These are phyloP conservation scores for Ceratocystis albifundus DNA, from an alignment of 2,329 filamentous ascomycete genomes.

Conservation along the genomic window DNA sequence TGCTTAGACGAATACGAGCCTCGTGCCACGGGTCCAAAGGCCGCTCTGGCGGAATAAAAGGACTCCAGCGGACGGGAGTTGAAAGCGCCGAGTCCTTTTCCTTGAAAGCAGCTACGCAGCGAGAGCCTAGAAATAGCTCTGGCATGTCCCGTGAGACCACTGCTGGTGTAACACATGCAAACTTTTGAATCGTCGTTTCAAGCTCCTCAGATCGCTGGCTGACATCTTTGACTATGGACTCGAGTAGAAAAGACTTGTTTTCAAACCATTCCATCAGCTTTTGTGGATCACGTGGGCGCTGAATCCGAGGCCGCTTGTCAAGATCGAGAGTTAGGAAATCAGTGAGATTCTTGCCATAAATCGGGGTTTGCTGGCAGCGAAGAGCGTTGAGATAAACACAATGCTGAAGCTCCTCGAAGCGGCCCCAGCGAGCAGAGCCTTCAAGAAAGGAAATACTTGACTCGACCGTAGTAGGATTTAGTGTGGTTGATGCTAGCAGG, in stretches of 20 bases:
- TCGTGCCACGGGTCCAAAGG: conserved; percentile 80
- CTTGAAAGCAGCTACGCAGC: conserved; percentile 46
- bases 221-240: conserved; percentile 60
- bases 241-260: conserved; percentile 52
- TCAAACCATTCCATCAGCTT: conserved; percentile 65
- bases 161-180: conserved; percentile 82
- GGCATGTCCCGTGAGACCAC: conserved; percentile 72
- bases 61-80: conserved; percentile 43
- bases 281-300: conserved; percentile 48
- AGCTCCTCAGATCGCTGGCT: conserved; percentile 60
- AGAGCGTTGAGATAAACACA: conserved; percentile 71
- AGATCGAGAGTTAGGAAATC: conserved; percentile 57
- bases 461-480: conserved; percentile 56
- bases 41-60: conserved; percentile 45
- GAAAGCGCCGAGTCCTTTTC: conserved; percentile 48
- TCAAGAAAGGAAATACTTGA: conserved; percentile 64
- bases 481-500: conserved; percentile 41
- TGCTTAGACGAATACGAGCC: conserved; percentile 79
- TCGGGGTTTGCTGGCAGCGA: conserved; percentile 64
- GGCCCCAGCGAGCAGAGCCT: conserved; percentile 54
- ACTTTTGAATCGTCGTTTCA: conserved; percentile 69
- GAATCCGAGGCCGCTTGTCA: conserved; percentile 46
- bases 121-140: conserved; percentile 52
- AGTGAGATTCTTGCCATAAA: conserved; percentile 73
- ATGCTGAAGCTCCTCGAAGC: conserved; percentile 68